These are phyloP conservation scores for Phytophthora colocasiae DNA, from an alignment of 352 stramenopile genomes.

Conservation along the genomic window DNA sequence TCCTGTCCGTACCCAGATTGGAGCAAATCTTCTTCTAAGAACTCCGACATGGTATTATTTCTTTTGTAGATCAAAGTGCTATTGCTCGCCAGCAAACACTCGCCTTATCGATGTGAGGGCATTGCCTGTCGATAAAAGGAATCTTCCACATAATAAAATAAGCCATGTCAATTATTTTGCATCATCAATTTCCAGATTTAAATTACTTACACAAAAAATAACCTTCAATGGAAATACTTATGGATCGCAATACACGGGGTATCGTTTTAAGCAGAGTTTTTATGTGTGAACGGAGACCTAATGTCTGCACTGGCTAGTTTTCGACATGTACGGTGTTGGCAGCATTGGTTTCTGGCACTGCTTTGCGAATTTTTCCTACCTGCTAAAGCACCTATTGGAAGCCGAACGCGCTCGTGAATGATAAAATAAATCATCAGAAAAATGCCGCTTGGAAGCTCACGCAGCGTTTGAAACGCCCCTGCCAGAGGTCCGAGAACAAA, in stretches of 20 bases:
- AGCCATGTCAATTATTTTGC: too few species aligned
- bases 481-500: slow-evolving; percentile 7
- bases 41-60: too few species aligned
- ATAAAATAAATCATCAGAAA: neutral
- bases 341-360: too few species aligned
- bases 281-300: neutral
- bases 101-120: too few species aligned
- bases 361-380: neutral
- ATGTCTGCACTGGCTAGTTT: slow-evolving; percentile 31
- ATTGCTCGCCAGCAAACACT: too few species aligned
- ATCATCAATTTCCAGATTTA: slow-evolving; percentile 16
- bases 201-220: slow-evolving; percentile 12
- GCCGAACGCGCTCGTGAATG: neutral
- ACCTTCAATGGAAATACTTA: neutral
- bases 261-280: slow-evolving; percentile 11
- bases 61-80: too few species aligned
- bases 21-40: too few species aligned
- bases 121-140: too few species aligned
- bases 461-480: slow-evolving; percentile 5
- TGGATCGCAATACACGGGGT: slow-evolving; percentile 12
- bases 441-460: slow-evolving; percentile 4
- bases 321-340: too few species aligned
- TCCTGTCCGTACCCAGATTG: too few species aligned
- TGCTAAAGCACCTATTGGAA: too few species aligned
- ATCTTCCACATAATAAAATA: too few species aligned